These are phyloP conservation scores for Galeopsis tetrahit DNA, from an alignment of 257 asterid species.

Conservation along the genomic window DNA sequence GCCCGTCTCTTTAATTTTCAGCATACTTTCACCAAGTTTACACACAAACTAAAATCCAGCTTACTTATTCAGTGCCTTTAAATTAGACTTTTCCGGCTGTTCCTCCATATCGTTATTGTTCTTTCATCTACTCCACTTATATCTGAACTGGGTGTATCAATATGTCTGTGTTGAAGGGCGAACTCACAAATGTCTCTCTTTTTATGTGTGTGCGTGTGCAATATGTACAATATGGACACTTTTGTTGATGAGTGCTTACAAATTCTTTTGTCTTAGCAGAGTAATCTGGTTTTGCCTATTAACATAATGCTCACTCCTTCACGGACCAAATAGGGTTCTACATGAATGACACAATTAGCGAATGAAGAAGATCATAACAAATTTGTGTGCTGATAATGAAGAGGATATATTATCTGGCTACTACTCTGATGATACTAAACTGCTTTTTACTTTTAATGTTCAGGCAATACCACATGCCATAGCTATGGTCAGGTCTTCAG, in stretches of 20 bases:
- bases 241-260: not conserved
- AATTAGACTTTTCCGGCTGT: not conserved
- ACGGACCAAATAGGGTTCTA: slow-evolving; percentile 3
- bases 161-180: not conserved
- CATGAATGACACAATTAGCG: not conserved
- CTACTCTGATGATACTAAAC: slow-evolving; percentile 2
- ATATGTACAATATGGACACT: not conserved
- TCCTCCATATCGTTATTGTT: not conserved
- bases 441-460: slow-evolving; percentile 34
- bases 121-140: not conserved
- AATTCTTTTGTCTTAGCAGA: not conserved
- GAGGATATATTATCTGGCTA: slow-evolving; percentile 16
- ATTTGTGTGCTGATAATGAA: slow-evolving; percentile 5
- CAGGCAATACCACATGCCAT: slow-evolving; percentile 98
- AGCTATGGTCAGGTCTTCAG: slow-evolving; percentile 85
- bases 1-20: not conserved
- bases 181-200: not conserved
- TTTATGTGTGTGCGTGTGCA: not conserved
- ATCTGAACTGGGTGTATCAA: not conserved
- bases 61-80: slow-evolving; percentile 2
- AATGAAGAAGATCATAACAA: slow-evolving; percentile 7
- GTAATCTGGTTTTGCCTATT: not conserved
- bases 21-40: not conserved
- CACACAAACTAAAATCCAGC: slow-evolving; percentile 23
- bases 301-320: slow-evolving; percentile 24